These are phyloP conservation scores for Grigorovia jiainica DNA, from an alignment of 805 yeast genomes.

Conservation along the genomic window DNA sequence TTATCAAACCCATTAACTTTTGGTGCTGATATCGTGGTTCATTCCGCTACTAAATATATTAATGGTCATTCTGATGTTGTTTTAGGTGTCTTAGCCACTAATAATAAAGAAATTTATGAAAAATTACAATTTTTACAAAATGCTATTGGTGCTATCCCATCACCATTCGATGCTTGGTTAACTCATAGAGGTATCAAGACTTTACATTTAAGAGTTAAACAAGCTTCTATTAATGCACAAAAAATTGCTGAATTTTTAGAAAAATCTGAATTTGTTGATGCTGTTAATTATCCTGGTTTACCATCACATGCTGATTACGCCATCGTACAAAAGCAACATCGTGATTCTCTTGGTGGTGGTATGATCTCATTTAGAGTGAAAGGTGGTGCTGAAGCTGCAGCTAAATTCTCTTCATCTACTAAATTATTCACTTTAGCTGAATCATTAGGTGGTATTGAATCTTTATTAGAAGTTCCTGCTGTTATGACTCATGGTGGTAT, in stretches of 20 bases:
- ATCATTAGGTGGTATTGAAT: slow-evolving; percentile 85
- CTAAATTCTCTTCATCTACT: slow-evolving; percentile 62
- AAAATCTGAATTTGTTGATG: slow-evolving; percentile 41
- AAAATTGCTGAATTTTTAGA: slow-evolving; percentile 57
- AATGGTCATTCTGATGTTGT: slow-evolving; percentile 92
- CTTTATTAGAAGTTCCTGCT: slow-evolving; percentile 80
- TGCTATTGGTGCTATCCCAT: slow-evolving; percentile 82
- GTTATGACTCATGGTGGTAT: slow-evolving; percentile 90
- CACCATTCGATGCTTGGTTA: slow-evolving; percentile 87
- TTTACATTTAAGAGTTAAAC: slow-evolving; percentile 67
- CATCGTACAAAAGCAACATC: slow-evolving; percentile 65
- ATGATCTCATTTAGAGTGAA: slow-evolving; percentile 80
- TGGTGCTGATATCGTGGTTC: slow-evolving; percentile 84
- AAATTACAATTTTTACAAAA: slow-evolving; percentile 70
- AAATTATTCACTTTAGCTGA: slow-evolving; percentile 79
- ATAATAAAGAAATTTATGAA: slow-evolving; percentile 49
- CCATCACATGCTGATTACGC: slow-evolving; percentile 52
- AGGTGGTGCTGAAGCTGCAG: slow-evolving; percentile 73
- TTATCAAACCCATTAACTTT: slow-evolving; percentile 71
- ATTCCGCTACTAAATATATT: slow-evolving; percentile 83
- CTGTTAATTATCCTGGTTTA: slow-evolving; percentile 81
- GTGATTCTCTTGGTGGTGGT: slow-evolving; percentile 84
- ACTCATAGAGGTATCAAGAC: slow-evolving; percentile 90
- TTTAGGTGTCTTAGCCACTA: slow-evolving; percentile 73
- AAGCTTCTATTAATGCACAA: slow-evolving; percentile 56